Evolutionary conservation across 139 green algal genomes (phyloP), one percentile per base, ranked within the genome.

Genomic region (Coelastrella sp.): DNA sequence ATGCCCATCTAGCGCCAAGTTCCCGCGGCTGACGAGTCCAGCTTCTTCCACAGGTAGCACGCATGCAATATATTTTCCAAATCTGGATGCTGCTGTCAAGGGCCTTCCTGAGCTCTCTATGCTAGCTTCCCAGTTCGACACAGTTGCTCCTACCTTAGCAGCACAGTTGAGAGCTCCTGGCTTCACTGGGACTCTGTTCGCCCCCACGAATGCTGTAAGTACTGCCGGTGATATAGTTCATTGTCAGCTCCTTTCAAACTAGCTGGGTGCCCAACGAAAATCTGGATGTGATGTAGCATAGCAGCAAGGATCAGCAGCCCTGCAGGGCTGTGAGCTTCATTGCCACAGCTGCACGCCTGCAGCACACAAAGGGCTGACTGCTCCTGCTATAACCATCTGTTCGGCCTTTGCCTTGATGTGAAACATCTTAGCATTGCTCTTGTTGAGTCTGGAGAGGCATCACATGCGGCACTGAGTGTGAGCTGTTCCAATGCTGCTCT

Each of bases 131-230:
- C 73, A 90, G 59, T 32, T 76, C 8, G 68, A 76, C 17, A 76
- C 68, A 10, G 65, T 74, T 68, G 64, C 73, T 4, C 77, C 68
- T 32, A 17, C 68, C n/a, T 23, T 83, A 22, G 74, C 86, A 23
- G 19, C 74, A 11, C 60, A 77, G 59, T 59, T 90, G 10, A 22
- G 75, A 2, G 60, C 83, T 73, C n/a, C 58, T 47, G 57, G 19
- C n/a, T 90, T 90, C 75, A 75, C 85, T 5, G 86, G 86, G 32
- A 90, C 86, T 16, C 22, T 85, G 13, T 90, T 90, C 16, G 74
- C 75, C 2, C 86, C 86, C 17, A 85, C 75, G 60, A 90, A 90
- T 16, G 16, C 58, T n/a, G 86, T 83, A 22, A 80, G 83, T 57
- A 76, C 6, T 22, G 8, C 2, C 4, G 68, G 32, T 47, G 32